Evolutionary conservation across 2,329 filamentous ascomycete species (phyloP).

Genomic region (Biscogniauxia marginata): DNA sequence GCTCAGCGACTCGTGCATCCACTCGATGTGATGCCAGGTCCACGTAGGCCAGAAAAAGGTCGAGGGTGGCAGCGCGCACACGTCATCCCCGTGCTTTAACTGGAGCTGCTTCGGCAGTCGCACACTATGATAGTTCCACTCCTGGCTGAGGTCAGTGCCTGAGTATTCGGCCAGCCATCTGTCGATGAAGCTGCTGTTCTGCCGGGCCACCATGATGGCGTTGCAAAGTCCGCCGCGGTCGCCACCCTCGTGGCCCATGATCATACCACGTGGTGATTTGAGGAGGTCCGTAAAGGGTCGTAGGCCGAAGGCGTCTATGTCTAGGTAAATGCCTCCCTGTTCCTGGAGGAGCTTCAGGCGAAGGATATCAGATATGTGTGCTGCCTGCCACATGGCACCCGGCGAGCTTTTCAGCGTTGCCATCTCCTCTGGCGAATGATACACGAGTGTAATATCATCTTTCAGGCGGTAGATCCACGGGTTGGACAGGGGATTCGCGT

Average conservation of each 20-base stretch:
- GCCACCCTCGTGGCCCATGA: conserved; percentile 38
- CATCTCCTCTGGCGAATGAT: conserved; percentile 34
- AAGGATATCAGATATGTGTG: conserved; percentile 36
- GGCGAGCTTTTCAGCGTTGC: conserved; percentile 27
- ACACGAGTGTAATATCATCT: conserved; percentile 35
- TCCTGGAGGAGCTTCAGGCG: conserved; percentile 35
- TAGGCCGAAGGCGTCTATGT: conserved; percentile 37
- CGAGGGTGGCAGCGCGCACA: conserved; percentile 36
- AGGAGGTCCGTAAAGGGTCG: conserved; percentile 32
- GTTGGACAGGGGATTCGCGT: conserved; percentile 34
- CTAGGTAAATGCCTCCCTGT: conserved; percentile 38
- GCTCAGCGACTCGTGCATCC: conserved; percentile 37
- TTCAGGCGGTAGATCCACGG: conserved; percentile 35
- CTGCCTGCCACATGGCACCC: conserved; percentile 31
- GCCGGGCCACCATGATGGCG: conserved; percentile 37
- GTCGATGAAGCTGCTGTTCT: conserved; percentile 35
- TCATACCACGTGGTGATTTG: conserved; percentile 30
- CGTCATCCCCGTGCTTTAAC: conserved; percentile 28
- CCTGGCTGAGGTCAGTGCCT: conserved; percentile 30
- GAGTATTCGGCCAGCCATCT: conserved; percentile 37
- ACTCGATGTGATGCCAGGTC: conserved; percentile 38
- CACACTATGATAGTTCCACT: conserved; percentile 41
- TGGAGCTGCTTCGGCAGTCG: conserved; percentile 34
- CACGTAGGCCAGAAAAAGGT: conserved; percentile 42
- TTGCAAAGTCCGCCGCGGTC: conserved; percentile 39